phyloP scores from a whole-genome alignment of 306 rosid species.

The Coriaria nepalensis region DNA sequence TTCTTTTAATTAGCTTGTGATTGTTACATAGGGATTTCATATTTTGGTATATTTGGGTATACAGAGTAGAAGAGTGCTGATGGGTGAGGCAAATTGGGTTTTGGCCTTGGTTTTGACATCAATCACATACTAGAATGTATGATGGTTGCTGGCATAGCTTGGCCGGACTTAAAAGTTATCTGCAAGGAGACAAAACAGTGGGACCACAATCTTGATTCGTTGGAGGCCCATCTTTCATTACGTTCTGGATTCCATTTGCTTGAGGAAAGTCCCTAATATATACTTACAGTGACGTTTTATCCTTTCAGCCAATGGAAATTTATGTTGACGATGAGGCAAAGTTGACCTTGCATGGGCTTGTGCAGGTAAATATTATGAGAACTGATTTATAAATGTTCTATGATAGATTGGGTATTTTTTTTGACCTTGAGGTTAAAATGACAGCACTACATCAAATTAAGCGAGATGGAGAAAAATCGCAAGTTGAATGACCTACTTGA shows the following conservation, averaged over 20 bases:
- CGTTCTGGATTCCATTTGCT: constrained; percentile 41
- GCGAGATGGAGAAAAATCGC: constrained; percentile 89
- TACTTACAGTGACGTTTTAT: constrained; percentile 66
- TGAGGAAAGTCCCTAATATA: constrained; percentile 70
- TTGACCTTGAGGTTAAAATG: constrained; percentile 17
- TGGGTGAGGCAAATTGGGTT: too few species aligned
- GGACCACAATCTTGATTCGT: constrained; percentile 56
- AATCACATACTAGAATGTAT: constrained; percentile 1
- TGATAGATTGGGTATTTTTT: neutral
- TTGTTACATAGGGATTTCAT: too few species aligned
- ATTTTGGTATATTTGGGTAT: too few species aligned
- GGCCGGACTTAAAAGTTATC: constrained; percentile 30
- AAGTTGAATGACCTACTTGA: constrained; percentile 97
- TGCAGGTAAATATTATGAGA: constrained; percentile 39
- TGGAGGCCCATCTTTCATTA: constrained; percentile 64
- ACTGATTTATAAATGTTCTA: too few species aligned
- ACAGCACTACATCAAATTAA: constrained; percentile 99
- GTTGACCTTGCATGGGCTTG: constrained; percentile 95
- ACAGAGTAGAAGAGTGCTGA: too few species aligned
- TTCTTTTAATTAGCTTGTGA: constrained; percentile 1
- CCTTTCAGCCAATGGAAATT: constrained; percentile 99
- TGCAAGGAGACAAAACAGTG: constrained; percentile 47
- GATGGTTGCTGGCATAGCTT: constrained; percentile 34
- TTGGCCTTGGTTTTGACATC: too few species aligned
- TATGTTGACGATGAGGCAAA: constrained; percentile 99